These are phyloP conservation scores for Aspergillus novofumigatus DNA, from an alignment of 2,329 filamentous ascomycete species.

Conservation along the genomic window DNA sequence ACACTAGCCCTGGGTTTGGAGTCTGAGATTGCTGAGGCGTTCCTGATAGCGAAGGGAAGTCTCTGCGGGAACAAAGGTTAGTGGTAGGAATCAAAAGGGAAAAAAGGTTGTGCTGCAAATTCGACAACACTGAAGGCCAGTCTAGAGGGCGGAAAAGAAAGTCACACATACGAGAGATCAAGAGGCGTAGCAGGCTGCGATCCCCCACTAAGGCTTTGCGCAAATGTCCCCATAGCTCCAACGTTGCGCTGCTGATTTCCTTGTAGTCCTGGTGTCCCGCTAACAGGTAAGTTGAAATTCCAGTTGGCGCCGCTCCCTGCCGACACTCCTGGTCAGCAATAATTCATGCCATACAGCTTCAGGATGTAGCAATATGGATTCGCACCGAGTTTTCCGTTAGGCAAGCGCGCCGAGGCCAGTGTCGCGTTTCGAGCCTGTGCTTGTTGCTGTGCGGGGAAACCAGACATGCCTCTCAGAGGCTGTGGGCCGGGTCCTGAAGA, in stretches of 20 bases:
- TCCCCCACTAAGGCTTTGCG: slow-evolving; percentile 50
- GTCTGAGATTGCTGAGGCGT: slow-evolving; percentile 52
- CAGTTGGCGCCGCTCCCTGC: slow-evolving; percentile 53
- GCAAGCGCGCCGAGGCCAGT: slow-evolving; percentile 46
- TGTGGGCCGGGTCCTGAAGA: slow-evolving; percentile 46
- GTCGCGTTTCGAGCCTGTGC: slow-evolving; percentile 45
- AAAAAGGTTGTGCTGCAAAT: neutral
- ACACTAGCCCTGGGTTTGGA: slow-evolving; percentile 50
- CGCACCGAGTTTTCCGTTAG: slow-evolving; percentile 54
- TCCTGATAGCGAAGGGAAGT: slow-evolving; percentile 60
- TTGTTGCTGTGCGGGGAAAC: slow-evolving; percentile 52
- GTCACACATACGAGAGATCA: slow-evolving; percentile 53
- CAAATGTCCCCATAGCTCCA: slow-evolving; percentile 51
- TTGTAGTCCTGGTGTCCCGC: slow-evolving; percentile 49
- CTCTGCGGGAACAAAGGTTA: slow-evolving; percentile 38
- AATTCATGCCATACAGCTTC: slow-evolving; percentile 1
- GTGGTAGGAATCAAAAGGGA: slow-evolving; percentile 2
- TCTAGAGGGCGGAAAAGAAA: neutral
- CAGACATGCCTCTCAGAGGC: slow-evolving; percentile 50
- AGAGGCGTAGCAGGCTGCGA: slow-evolving; percentile 52
- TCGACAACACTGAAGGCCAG: neutral
- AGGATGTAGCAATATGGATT: neutral
- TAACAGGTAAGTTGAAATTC: slow-evolving; percentile 54
- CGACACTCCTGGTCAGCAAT: slow-evolving; percentile 20
- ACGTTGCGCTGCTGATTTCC: slow-evolving; percentile 49